These are phyloP conservation scores for Aegilops tauschii DNA, from an alignment of 176 grass and related monocot species.

Conservation along the genomic window DNA sequence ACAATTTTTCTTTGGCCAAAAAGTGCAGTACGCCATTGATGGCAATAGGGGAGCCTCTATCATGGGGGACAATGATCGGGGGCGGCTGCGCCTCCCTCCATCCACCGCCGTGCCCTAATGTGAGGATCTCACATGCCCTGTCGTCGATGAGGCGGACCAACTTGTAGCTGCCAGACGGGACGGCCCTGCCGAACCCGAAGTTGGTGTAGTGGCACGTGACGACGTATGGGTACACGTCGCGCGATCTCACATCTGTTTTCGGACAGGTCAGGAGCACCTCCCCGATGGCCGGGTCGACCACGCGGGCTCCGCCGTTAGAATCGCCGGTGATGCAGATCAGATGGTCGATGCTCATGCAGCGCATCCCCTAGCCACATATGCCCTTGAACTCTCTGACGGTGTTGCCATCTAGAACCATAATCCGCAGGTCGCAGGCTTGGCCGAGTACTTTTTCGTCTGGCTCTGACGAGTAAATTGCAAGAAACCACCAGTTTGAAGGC, in stretches of 20 bases:
- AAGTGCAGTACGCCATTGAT: background rate
- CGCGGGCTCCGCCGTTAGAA: background rate
- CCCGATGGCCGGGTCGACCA: background rate
- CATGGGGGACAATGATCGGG: background rate
- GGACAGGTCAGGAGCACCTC: background rate
- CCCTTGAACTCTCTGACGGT: background rate
- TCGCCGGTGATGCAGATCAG: background rate
- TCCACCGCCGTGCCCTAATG: background rate
- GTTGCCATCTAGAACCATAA: background rate
- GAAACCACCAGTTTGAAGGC: no score
- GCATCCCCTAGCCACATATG: background rate
- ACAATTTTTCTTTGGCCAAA: background rate
- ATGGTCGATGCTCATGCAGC: background rate
- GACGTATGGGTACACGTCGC: background rate
- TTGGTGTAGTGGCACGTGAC: background rate
- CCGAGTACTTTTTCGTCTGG: background rate
- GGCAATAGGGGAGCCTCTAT: background rate
- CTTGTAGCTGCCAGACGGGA: background rate
- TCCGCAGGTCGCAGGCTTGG: background rate
- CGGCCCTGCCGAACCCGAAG: background rate
- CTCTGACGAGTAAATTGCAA: no score
- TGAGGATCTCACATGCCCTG: background rate
- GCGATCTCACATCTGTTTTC: background rate
- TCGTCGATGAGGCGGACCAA: background rate
- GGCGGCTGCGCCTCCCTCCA: background rate